A percentile compares a stretch with the other conserved stretches of the same genome.
phyloP scores from a whole-genome alignment of 2,329 filamentous ascomycete species.

The Cordyceps cicadae region DNA sequence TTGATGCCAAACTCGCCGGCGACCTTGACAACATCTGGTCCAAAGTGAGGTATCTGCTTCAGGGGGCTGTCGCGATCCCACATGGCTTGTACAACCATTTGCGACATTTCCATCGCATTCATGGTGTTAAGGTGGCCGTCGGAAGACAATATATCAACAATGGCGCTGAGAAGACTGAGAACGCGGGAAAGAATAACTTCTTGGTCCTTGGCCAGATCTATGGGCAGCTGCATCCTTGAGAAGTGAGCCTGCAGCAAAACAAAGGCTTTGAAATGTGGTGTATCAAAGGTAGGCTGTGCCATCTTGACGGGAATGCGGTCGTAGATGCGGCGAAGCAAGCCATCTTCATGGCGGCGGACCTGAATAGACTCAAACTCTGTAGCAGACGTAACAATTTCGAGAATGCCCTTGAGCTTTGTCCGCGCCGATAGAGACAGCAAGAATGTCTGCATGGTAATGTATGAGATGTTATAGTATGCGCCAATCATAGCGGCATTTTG shows the following conservation, averaged over 20 bases:
- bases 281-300: constrained; percentile 75
- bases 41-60: constrained; percentile 96
- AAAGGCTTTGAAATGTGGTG: constrained; percentile 97
- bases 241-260: constrained; percentile 97
- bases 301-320: constrained; percentile 94
- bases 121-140: constrained; percentile 96
- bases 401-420: constrained; percentile 92
- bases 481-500: constrained; percentile 97
- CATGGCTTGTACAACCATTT: constrained; percentile 98
- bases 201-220: constrained; percentile 93
- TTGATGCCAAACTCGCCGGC: constrained; percentile 77
- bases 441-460: constrained; percentile 99
- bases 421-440: constrained; percentile 78
- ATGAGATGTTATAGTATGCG: constrained; percentile 98
- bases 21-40: constrained; percentile 70
- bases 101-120: constrained; percentile 97
- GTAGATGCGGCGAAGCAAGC: constrained; percentile 82
- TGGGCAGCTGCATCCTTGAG: constrained; percentile 90
- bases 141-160: constrained; percentile 89
- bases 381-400: constrained; percentile 94
- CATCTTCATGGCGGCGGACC: constrained; percentile 85
- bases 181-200: constrained; percentile 79
- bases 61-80: constrained; percentile 96
- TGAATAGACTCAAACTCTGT: constrained; percentile 95
- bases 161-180: constrained; percentile 79